Evolutionary conservation across 2,329 filamentous ascomycete species (phyloP).

Genomic region (Intubia oerlemansii): DNA sequence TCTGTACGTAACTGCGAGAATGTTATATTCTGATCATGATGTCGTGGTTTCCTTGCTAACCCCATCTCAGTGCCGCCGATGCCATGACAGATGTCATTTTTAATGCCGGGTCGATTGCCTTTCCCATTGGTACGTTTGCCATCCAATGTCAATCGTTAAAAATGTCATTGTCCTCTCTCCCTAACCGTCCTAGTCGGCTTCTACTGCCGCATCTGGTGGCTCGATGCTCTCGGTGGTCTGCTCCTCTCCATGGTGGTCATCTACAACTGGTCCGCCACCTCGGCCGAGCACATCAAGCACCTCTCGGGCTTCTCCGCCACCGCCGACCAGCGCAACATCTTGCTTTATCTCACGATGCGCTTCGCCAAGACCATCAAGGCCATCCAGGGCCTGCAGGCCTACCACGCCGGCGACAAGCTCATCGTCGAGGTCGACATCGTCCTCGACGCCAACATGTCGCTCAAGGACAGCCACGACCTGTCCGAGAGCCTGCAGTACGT

Average conservation of each 20-base stretch:
- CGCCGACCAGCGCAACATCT: slow-evolving; percentile 61
- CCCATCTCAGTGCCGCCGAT: slow-evolving; percentile 11
- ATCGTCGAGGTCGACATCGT: slow-evolving; percentile 71
- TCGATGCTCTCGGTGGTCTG: slow-evolving; percentile 61
- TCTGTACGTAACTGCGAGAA: slow-evolving; percentile 22
- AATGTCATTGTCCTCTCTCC: neutral
- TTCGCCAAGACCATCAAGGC: slow-evolving; percentile 75
- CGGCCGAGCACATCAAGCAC: slow-evolving; percentile 58
- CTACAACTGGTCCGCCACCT: slow-evolving; percentile 55
- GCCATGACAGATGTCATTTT: slow-evolving; percentile 48
- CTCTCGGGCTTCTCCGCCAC: slow-evolving; percentile 59
- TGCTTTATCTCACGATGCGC: slow-evolving; percentile 82
- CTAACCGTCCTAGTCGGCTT: slow-evolving; percentile 32
- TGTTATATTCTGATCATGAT: too few relatives aligned
- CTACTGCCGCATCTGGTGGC: slow-evolving; percentile 62
- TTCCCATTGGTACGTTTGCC: slow-evolving; percentile 46
- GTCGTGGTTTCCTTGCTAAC: too few relatives aligned
- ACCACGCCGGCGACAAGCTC: slow-evolving; percentile 68
- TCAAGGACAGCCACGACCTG: slow-evolving; percentile 66
- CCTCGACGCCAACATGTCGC: slow-evolving; percentile 49
- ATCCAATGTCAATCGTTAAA: neutral
- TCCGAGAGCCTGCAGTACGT: slow-evolving; percentile 64
- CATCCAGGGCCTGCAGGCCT: slow-evolving; percentile 69
- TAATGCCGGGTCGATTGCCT: slow-evolving; percentile 75
- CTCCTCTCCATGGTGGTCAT: slow-evolving; percentile 63